Conservation (phyloP, 495 filamentous ascomycete species). For the Tuber borchii region DNA sequence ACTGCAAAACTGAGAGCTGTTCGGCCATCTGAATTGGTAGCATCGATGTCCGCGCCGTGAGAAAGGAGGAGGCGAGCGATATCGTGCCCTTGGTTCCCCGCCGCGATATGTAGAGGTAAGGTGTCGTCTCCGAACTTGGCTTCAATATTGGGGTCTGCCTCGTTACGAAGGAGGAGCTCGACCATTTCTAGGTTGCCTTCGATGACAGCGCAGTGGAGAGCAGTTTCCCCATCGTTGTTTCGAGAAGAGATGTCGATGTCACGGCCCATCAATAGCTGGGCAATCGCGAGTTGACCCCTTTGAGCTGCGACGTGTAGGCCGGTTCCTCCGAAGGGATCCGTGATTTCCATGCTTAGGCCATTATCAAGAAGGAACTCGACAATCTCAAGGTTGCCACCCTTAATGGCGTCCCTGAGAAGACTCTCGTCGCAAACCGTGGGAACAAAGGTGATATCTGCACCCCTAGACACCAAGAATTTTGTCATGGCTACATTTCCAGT, state of each 20-base stretch:
- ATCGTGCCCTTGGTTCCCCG: background rate
- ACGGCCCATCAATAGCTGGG: slow-evolving; percentile 42
- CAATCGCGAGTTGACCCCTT: slow-evolving; percentile 29
- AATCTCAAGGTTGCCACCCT: slow-evolving; percentile 2
- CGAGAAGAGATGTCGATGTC: slow-evolving; percentile 45
- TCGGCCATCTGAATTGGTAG: slow-evolving; percentile 14
- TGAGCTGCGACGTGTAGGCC: slow-evolving; percentile 35
- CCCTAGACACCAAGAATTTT: slow-evolving; percentile 13
- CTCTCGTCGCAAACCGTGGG: background rate
- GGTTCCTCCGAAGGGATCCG: background rate
- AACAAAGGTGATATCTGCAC: slow-evolving; percentile 13
- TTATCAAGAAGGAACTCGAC: slow-evolving; percentile 38
- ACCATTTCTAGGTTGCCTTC: slow-evolving; percentile 35
- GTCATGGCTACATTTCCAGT: slow-evolving; percentile 21
- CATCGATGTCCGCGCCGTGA: slow-evolving; percentile 7
- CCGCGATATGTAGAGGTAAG: background rate
- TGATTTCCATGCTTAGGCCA: slow-evolving; percentile 30
- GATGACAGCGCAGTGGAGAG: slow-evolving; percentile 43
- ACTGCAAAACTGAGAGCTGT: slow-evolving; percentile 36
- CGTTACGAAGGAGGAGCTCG: slow-evolving; percentile 39
- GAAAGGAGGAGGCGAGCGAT: slow-evolving; percentile 1
- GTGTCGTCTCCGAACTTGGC: background rate
- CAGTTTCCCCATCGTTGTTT: slow-evolving; percentile 43
- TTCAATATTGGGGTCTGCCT: slow-evolving; percentile 29
- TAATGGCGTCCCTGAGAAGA: background rate